These are phyloP conservation scores for Pseudogymnoascus destructans DNA, from an alignment of 2,329 filamentous ascomycete species.

Conservation along the genomic window DNA sequence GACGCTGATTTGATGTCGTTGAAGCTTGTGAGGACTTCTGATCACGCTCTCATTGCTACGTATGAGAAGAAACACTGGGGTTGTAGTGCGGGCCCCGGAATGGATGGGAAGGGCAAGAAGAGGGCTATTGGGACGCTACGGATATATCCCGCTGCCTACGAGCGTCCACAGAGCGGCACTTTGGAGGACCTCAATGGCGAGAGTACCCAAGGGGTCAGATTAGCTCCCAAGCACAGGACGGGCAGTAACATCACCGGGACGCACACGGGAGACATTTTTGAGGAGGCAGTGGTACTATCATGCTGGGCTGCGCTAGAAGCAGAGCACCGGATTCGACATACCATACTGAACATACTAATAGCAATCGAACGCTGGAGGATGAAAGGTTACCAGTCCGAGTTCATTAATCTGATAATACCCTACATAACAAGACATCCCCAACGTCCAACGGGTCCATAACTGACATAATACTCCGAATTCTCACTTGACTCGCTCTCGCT, in stretches of 20 bases:
- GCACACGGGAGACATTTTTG: neutral
- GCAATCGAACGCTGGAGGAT: neutral
- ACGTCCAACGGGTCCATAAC: neutral
- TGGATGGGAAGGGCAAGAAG: neutral
- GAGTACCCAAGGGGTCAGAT: neutral
- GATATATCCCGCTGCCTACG: neutral
- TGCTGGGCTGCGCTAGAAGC: slow-evolving; percentile 7
- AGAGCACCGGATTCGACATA: neutral
- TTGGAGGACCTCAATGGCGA: neutral
- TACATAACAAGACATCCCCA: neutral
- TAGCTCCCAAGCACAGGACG: neutral
- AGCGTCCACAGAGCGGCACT: neutral
- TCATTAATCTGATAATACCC: neutral
- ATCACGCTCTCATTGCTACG: neutral
- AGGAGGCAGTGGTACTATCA: neutral
- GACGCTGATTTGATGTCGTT: neutral
- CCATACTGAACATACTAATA: neutral
- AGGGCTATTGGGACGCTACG: neutral
- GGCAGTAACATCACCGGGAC: neutral
- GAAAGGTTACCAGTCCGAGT: neutral
- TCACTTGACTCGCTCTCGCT: slow-evolving; percentile 2
- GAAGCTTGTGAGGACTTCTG: neutral
- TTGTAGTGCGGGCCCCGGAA: neutral
- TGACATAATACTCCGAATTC: neutral
- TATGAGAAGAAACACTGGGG: neutral